phyloP scores from a whole-genome alignment of 805 yeast genomes.

The Ogataea kodamae region DNA sequence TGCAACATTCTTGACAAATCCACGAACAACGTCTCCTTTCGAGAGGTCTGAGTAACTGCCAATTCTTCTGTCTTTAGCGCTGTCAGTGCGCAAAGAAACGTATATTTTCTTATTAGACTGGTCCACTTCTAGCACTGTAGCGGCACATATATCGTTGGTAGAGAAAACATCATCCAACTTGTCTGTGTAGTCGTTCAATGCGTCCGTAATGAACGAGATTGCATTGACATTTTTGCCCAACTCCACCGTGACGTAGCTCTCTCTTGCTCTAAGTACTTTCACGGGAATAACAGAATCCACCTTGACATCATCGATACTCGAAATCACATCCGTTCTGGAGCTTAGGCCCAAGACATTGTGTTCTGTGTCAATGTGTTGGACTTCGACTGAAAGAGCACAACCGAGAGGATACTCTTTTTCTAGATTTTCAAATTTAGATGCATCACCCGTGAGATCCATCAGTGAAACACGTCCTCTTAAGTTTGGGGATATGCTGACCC shows the following conservation, averaged over 20 bases:
- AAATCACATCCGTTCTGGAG: slow-evolving; percentile 42
- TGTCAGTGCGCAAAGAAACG: slow-evolving; percentile 58
- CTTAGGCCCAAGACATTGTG: slow-evolving; percentile 48
- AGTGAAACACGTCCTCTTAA: slow-evolving; percentile 64
- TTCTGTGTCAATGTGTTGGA: slow-evolving; percentile 50
- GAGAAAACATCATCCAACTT: slow-evolving; percentile 47
- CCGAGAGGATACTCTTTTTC: slow-evolving; percentile 69
- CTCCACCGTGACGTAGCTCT: slow-evolving; percentile 61
- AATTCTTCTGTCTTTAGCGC: slow-evolving; percentile 51
- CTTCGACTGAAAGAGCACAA: slow-evolving; percentile 57
- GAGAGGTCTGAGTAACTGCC: slow-evolving; percentile 49
- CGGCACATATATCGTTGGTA: slow-evolving; percentile 53
- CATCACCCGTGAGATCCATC: slow-evolving; percentile 59
- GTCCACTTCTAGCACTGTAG: slow-evolving; percentile 50
- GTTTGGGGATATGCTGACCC: slow-evolving; percentile 68
- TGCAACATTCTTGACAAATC: slow-evolving; percentile 72
- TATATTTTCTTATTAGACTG: slow-evolving; percentile 48
- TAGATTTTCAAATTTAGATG: slow-evolving; percentile 44
- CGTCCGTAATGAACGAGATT: slow-evolving; percentile 70
- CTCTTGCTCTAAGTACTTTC: slow-evolving; percentile 55
- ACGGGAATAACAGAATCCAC: slow-evolving; percentile 60
- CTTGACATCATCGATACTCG: slow-evolving; percentile 45
- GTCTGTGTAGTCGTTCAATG: slow-evolving; percentile 62
- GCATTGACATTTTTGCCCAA: slow-evolving; percentile 62
- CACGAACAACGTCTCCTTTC: slow-evolving; percentile 73